Conservation (phyloP, 495 filamentous ascomycete genomes). For the Amniculicola lignicola region DNA sequence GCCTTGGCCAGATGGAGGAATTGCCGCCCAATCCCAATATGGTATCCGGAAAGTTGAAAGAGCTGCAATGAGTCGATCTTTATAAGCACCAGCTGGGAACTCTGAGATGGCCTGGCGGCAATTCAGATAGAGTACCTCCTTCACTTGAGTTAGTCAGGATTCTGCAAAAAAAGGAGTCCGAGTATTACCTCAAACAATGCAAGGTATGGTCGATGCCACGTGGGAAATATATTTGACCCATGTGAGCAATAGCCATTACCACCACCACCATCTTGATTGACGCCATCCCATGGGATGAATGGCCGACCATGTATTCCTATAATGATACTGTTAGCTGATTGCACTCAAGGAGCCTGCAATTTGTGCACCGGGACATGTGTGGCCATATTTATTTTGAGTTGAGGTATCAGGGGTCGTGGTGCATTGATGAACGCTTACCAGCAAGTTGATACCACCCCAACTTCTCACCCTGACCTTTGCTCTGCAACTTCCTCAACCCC, state of each 20-base stretch:
- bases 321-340: conserved; percentile 12
- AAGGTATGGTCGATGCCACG: conserved; percentile 72
- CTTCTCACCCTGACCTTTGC: conserved; percentile 50
- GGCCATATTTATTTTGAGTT: no score
- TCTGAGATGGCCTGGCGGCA: conserved; percentile 51
- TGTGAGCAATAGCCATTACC: conserved; percentile 63
- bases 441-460: conserved; percentile 61
- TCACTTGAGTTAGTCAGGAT: not conserved
- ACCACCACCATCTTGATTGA: conserved; percentile 47
- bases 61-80: conserved; percentile 49
- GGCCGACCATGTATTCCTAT: conserved; percentile 65
- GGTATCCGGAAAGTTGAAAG: conserved; percentile 59
- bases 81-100: conserved; percentile 48
- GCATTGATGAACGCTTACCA: no score
- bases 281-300: conserved; percentile 55
- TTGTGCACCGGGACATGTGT: no score
- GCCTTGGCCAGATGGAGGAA: conserved; percentile 46
- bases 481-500: conserved; percentile 54
- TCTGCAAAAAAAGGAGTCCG: not conserved
- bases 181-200: conserved; percentile 60
- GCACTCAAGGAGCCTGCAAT: no score
- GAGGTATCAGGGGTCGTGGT: no score
- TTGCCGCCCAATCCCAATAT: conserved; percentile 66
- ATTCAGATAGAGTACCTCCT: conserved; percentile 58
- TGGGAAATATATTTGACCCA: conserved; percentile 61